Evolutionary conservation across 129 eudicot species (phyloP), one percentile per base, ranked within the genome.

Genomic region (Centaurea solstitialis): DNA sequence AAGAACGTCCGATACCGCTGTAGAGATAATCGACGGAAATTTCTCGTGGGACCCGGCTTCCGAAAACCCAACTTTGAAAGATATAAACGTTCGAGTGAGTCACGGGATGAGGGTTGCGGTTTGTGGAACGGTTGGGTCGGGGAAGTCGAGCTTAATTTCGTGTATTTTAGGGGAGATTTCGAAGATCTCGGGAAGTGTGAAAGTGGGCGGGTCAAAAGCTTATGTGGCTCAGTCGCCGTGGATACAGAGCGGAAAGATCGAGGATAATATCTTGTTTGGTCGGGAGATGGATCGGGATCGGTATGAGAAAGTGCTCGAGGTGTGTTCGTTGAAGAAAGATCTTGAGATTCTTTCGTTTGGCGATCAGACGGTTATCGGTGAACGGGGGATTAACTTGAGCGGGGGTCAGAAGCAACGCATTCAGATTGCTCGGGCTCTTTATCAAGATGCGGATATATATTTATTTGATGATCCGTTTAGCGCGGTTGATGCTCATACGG

Each of bases 401-500:
- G 87, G 87, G 0, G 90, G 90, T 26, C 90, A 87, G 67, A 87
- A 81, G 79, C 92, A 88, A 43, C 68, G 89, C 13, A 61, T 88
- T 5, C 92, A 88, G 74, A 85, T 88, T 18, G 92, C 89, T 3
- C 87, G 92, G 0, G 87, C 89, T 18, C 86, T 88, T 7, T 88
- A 88, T 73, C 87, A 84, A 28, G 80, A 87, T 66, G 87, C 90
- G 5, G 87, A 87, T 80, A 71, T 83, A 6, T 87, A 87, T 67
- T 80, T 87, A 3, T 76, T 87, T 37, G 87, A 83, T 80, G 87
- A 87, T 66, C 90, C 90, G 3, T 88, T 88, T 30, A 88, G 92
- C 10, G 92, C 87, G 17, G 89, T 88, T 68, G 92, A 88, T 83
- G 92, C 87, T 35, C 87, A 85, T 68, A 88, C 92, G 12, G 92